Conservation (phyloP, 148 eudicot species). For the Rhododendron ovatum region DNA sequence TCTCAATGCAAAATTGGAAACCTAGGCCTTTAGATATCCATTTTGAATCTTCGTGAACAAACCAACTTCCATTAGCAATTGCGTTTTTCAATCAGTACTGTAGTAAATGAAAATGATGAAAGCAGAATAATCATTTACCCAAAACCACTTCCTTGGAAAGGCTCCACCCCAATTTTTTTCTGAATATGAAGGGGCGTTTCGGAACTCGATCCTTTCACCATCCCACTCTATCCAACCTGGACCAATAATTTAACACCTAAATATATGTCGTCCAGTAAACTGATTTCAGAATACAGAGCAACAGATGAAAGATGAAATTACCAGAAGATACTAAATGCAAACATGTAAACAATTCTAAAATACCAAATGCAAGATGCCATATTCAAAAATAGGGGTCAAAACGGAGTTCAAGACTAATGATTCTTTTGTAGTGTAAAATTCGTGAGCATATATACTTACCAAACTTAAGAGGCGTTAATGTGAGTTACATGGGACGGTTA, state of each 20-base stretch:
- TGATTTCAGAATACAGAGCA: background rate
- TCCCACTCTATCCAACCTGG: slow-evolving; percentile 99
- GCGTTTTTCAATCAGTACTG: background rate
- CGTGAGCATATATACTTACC: background rate
- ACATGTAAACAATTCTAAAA: background rate
- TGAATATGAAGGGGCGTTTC: slow-evolving; percentile 91
- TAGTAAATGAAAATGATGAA: background rate
- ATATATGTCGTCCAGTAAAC: background rate
- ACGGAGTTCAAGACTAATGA: background rate
- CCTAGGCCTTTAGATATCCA: background rate
- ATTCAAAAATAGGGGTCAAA: background rate
- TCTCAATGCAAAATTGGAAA: background rate
- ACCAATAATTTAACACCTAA: slow-evolving; percentile 16
- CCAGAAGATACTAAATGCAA: background rate
- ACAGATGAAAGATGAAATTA: background rate
- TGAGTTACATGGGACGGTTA: background rate
- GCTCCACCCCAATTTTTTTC: slow-evolving; percentile 93
- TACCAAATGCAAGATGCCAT: background rate
- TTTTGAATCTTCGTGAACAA: background rate
- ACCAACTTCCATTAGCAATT: background rate
- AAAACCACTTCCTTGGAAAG: slow-evolving; percentile 97
- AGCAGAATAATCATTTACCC: slow-evolving; percentile 49
- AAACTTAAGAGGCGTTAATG: background rate
- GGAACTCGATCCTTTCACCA: slow-evolving; percentile 83
- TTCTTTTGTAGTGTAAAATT: background rate